A percentile compares a stretch with the other conserved stretches of the same genome.
phyloP scores from a whole-genome alignment of 345 rosid genomes.

The Eucalyptus cladocalyx region DNA sequence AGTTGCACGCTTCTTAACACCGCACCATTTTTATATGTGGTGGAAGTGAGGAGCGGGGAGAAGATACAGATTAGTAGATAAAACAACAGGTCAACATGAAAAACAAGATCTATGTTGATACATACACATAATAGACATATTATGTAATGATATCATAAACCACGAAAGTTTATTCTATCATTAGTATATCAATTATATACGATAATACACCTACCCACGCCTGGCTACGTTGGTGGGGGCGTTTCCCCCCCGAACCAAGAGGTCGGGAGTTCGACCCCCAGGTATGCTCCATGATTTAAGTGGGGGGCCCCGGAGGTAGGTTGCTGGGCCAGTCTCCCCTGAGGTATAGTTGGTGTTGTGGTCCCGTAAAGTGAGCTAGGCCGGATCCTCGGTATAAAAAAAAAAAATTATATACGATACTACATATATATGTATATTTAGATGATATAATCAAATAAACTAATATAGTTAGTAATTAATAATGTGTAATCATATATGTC shows the following conservation, averaged over 20 bases:
- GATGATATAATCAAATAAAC: background rate
- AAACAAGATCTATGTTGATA: background rate
- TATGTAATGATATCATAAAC: background rate
- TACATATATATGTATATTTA: background rate
- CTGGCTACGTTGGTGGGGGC: too few species aligned
- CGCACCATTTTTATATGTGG: background rate
- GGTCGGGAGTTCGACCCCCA: fast-evolving
- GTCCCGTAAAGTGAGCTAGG: fast-evolving
- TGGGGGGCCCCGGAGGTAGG: fast-evolving
- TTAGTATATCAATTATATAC: background rate
- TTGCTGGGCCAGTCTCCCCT: fast-evolving
- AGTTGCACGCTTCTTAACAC: background rate
- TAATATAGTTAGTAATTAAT: background rate
- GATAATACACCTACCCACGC: too few species aligned
- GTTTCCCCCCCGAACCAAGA: too few species aligned
- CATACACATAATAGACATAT: background rate
- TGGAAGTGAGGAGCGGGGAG: background rate
- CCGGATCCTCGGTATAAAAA: too few species aligned
- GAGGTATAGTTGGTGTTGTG: fast-evolving
- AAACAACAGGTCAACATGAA: background rate
- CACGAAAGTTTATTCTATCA: background rate
- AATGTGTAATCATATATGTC: background rate
- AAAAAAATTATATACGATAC: too few species aligned
- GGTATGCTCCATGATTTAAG: too few species aligned
- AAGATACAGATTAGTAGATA: background rate